phyloP scores from a whole-genome alignment of 1,139 yeast genomes.

The Blastobotrys malaysiensis region DNA sequence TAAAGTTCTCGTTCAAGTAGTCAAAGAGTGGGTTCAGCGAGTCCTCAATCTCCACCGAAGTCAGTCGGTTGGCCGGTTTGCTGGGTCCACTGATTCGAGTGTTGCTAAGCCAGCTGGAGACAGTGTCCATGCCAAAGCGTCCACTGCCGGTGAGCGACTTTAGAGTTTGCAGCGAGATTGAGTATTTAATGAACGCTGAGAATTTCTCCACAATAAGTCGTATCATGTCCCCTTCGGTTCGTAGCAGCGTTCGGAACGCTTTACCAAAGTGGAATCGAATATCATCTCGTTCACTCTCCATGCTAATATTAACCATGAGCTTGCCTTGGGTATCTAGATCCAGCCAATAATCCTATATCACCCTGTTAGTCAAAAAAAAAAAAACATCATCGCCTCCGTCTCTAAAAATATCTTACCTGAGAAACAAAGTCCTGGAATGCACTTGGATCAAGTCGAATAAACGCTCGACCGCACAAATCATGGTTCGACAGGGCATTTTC shows the following conservation, averaged over 20 bases:
- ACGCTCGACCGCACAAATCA: slow-evolving; percentile 64
- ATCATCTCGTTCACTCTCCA: slow-evolving; percentile 74
- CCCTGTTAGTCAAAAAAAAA: slow-evolving; percentile 6
- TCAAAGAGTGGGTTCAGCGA: slow-evolving; percentile 73
- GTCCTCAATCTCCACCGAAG: slow-evolving; percentile 54
- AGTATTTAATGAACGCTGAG: slow-evolving; percentile 40
- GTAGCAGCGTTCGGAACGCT: slow-evolving; percentile 57
- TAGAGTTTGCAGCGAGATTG: slow-evolving; percentile 38
- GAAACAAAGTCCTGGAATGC: slow-evolving; percentile 65
- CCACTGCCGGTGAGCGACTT: slow-evolving; percentile 25
- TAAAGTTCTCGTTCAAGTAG: slow-evolving; percentile 64
- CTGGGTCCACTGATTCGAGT: slow-evolving; percentile 35
- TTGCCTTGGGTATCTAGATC: slow-evolving; percentile 69
- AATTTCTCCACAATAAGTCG: slow-evolving; percentile 63
- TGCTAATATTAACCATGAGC: slow-evolving; percentile 56
- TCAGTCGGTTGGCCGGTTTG: slow-evolving; percentile 20
- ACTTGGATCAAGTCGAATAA: slow-evolving; percentile 58
- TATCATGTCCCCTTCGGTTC: slow-evolving; percentile 60
- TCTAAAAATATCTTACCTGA: slow-evolving; percentile 18
- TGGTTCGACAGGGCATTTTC: slow-evolving; percentile 51
- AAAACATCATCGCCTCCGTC: too few relatives aligned
- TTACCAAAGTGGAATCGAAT: slow-evolving; percentile 76
- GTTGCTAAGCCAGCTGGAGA: slow-evolving; percentile 45
- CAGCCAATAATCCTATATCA: slow-evolving; percentile 52
- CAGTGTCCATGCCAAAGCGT: slow-evolving; percentile 42